Base-by-base conservation (phyloP, 1,284 basidiomycete genomes). In the Meripilus lineatus region DNA sequence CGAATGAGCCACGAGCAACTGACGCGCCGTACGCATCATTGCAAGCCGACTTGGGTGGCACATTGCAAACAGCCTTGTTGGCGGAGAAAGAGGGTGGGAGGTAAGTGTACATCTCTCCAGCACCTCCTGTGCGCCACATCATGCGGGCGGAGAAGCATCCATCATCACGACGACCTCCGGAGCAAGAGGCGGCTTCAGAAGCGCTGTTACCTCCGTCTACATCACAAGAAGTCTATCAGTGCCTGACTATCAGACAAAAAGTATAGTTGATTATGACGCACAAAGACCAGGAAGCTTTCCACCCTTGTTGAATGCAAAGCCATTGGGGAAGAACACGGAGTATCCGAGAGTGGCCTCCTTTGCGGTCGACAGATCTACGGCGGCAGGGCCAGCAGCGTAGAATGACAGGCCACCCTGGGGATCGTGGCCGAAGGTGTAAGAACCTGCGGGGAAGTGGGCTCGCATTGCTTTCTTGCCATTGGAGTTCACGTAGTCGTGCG, bases 1-100 rank as follows among this genome's bases (percentile, higher is more conserved):
- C 58, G 71, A 85, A 91, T 0, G 81, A 67, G 2, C 86, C 86
- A 21, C 89, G 75, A 14, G 85, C 85, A 53, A 92, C 69, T n/a
- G 81, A 82, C 32, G 83, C 66, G 11, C 86, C 85, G 54, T 86
- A 88, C 3, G 58, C 60, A 3, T 71, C 57, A 53, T 84, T 74
- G 62, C 85, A 87, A 13, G 71, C 70, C 0, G 82, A 81, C 33
- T 62, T 57, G 1, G 73, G 69, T 37, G 69, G 60, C 25, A 77
- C 71, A 3, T 61, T 49, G 59, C 84, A 89, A 1, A 85, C 64
- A 0, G 64, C 61, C 2, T 62, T 7, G 76, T 75, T 64, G 73
- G 79, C 55, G 65, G 74, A 74, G 53, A 81, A 85, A 72, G 77
- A 48, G 24, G 62, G 40, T 14, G 77, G 77, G 26, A 79, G 70